Evolutionary conservation across 2,329 filamentous ascomycete genomes (phyloP).

Genomic region (Phoma sp.): DNA sequence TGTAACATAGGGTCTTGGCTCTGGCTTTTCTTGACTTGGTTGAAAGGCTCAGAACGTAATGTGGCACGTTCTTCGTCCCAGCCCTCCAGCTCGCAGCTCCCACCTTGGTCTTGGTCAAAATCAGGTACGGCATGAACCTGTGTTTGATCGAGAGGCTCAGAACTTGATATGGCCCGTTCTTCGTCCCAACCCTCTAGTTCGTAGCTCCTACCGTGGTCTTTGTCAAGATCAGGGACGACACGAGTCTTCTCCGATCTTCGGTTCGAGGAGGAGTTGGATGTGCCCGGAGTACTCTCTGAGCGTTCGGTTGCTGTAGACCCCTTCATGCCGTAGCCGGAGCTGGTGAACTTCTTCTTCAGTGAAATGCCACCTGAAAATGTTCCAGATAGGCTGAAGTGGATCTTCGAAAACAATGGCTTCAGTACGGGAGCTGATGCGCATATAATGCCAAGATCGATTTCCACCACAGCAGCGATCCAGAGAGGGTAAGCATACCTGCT

Average conservation of each 20-base stretch:
- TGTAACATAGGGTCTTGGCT: conserved; percentile 21
- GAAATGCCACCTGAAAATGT: conserved; percentile 24
- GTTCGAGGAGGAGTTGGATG: conserved; percentile 20
- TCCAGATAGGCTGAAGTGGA: conserved; percentile 34
- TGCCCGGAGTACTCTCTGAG: not conserved
- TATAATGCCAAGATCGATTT: conserved; percentile 56
- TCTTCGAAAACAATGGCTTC: conserved; percentile 37
- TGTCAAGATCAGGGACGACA: conserved; percentile 21
- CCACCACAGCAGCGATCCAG: conserved; percentile 57
- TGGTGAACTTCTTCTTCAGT: conserved; percentile 13
- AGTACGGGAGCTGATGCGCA: conserved; percentile 44
- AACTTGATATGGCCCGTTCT: conserved; percentile 5
- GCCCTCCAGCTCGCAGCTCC: conserved; percentile 33
- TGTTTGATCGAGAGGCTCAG: not conserved
- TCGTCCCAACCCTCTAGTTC: conserved; percentile 36
- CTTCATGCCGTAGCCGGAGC: conserved; percentile 11
- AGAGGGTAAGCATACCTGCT: conserved; percentile 49
- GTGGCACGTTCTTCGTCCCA: conserved; percentile 28
- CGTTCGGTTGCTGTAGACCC: not conserved
- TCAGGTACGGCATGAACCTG: conserved; percentile 22
- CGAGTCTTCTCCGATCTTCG: conserved; percentile 22
- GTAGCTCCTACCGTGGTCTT: conserved; percentile 27
- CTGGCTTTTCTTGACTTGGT: not conserved
- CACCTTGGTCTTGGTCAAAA: conserved; percentile 18
- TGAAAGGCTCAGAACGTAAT: not conserved